These are phyloP conservation scores for Wallacemonas sp. DNA, from an alignment of 208 protist genomes.

Conservation along the genomic window DNA sequence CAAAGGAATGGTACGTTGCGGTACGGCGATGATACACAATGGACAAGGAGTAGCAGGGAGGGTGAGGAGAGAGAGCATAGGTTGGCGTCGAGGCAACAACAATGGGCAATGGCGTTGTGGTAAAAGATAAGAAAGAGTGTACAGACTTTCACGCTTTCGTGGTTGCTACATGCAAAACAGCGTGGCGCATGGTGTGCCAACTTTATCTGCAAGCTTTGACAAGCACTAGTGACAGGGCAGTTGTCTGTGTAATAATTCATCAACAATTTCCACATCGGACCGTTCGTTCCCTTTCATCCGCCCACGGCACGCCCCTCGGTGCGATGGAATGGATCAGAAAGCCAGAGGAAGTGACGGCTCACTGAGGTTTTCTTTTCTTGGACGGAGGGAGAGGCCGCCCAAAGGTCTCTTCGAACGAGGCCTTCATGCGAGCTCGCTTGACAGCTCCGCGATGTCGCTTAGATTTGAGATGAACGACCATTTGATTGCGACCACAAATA, in stretches of 20 bases:
- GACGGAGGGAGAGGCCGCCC: slow-evolving; percentile 55
- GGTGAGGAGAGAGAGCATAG: neutral
- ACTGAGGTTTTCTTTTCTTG: slow-evolving; percentile 15
- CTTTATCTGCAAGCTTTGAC: too few relatives aligned
- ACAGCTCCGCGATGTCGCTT: slow-evolving; percentile 68
- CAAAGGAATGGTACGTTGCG: too few relatives aligned
- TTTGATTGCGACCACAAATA: slow-evolving; percentile 52
- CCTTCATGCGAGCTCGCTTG: slow-evolving; percentile 35
- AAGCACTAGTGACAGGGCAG: too few relatives aligned
- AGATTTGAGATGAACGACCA: slow-evolving; percentile 47
- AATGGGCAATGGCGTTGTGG: neutral
- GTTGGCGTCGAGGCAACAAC: neutral
- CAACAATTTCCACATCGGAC: too few relatives aligned
- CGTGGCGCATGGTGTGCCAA: too few relatives aligned
- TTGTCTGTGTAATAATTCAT: too few relatives aligned
- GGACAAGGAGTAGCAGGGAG: slow-evolving; percentile 1
- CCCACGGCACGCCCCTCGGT: too few relatives aligned
- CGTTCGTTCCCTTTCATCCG: too few relatives aligned
- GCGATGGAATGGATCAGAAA: too few relatives aligned
- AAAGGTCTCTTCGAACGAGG: slow-evolving; percentile 54
- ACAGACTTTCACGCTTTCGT: too few relatives aligned
- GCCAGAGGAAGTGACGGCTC: neutral
- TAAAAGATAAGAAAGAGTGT: slow-evolving; percentile 8
- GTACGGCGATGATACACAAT: too few relatives aligned
- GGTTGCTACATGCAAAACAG: too few relatives aligned